A percentile compares a stretch with the other conserved stretches of the same genome.
phyloP scores from a whole-genome alignment of 2,329 filamentous ascomycete genomes.

The Lizonia empirigonia region DNA sequence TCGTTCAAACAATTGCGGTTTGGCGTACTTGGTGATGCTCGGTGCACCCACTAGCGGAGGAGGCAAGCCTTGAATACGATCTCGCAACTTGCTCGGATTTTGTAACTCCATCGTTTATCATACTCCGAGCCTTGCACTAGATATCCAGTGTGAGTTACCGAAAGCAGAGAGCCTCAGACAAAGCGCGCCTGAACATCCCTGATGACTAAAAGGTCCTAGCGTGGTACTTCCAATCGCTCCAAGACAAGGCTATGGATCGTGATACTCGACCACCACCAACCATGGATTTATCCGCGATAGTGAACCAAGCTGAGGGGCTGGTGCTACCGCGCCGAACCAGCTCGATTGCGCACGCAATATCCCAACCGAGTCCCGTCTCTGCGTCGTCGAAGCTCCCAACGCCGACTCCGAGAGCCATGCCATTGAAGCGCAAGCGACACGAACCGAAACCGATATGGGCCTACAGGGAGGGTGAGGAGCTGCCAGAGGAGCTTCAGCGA shows the following conservation, averaged over 20 bases:
- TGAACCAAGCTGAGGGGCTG: slow-evolving; percentile 41
- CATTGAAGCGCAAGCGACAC: slow-evolving; percentile 44
- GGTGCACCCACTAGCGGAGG: slow-evolving; percentile 33
- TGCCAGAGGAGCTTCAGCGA: slow-evolving; percentile 32
- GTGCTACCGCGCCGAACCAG: slow-evolving; percentile 41
- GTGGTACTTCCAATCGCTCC: slow-evolving; percentile 17
- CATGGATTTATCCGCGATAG: slow-evolving; percentile 46
- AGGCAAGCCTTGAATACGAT: slow-evolving; percentile 17
- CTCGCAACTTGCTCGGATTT: slow-evolving; percentile 4
- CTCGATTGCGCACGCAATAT: slow-evolving; percentile 35
- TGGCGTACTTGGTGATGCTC: slow-evolving; percentile 29
- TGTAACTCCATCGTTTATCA: slow-evolving; percentile 2
- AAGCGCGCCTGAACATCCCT: slow-evolving; percentile 2
- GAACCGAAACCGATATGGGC: slow-evolving; percentile 48
- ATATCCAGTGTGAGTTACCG: not conserved
- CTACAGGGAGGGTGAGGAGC: slow-evolving; percentile 35
- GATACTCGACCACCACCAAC: slow-evolving; percentile 35
- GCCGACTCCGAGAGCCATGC: slow-evolving; percentile 35
- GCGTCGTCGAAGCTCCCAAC: slow-evolving; percentile 38
- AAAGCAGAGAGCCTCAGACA: slow-evolving; percentile 3
- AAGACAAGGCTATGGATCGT: slow-evolving; percentile 24
- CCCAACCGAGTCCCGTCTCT: slow-evolving; percentile 37
- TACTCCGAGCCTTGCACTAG: not conserved
- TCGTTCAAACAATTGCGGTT: slow-evolving; percentile 31
- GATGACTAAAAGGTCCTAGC: slow-evolving; percentile 16